Base-by-base conservation (phyloP, 116 monocot genomes). In the Iris pallida region DNA sequence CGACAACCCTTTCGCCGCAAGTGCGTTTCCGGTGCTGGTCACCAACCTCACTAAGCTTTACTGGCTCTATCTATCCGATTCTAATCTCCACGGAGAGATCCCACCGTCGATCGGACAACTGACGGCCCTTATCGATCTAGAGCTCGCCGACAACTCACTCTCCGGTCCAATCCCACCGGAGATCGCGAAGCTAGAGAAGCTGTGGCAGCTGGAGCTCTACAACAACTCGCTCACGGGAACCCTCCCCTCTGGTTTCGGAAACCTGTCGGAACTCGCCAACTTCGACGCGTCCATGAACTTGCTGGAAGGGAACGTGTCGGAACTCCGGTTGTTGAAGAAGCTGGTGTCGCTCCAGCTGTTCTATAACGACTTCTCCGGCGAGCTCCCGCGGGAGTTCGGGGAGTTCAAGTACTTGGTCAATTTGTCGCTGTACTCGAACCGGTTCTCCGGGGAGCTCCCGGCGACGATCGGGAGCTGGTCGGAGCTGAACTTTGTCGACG, bases 391-490 rank as follows among this genome's bases (percentile, higher is more conserved):
- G 41, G 84, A 85, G 59, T 71, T 85, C 16, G 80, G 84, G 0
- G 77, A 85, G 8, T 80, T 85, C 63, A 74, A 56, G 57, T 65
- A 57, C 30, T 55, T 85, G 16, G 72, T 75, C 12, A 78, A 85
- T 41, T n/a, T 85, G 0, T 81, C 78, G 4, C 75, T 85, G 3
- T 81, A 72, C 51, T 45, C 8, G 5, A 85, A 85, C 49, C n/a
- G 13, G 16, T 68, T 85, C 8, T 69, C 68, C 47, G 85, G 81
- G 5, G 42, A 55, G 42, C 68, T 85, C 53, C 85, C 85, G 15
- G n/a, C 46, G 64, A 78, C 71, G 52, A 52, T 85, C 6, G 81
- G 85, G 10, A 81, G 85, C 72, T 75, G 68, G 78, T n/a, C 81
- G 8, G 75, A 78, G 57, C 78, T 85, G 59, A 65, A 78, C 20